Percentiles rank a stretch among this genome's conserved stretches.
These are phyloP conservation scores for Glycyrrhiza uralensis DNA, from an alignment of 306 rosid species.

Conservation along the genomic window DNA sequence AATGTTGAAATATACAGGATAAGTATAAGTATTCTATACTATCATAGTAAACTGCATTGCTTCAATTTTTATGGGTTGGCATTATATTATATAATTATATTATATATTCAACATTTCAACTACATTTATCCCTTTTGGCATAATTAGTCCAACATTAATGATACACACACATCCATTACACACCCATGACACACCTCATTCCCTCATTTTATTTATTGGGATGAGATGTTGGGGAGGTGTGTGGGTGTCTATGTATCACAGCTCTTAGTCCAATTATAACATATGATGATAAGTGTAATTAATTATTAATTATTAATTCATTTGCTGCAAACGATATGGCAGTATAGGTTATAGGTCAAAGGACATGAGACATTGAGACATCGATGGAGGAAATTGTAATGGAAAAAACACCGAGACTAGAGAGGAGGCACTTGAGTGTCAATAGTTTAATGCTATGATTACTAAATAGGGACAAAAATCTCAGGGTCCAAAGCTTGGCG, in stretches of 20 bases:
- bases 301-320: too few species aligned
- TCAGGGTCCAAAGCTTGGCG: conserved; percentile 23
- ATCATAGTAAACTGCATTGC: too few species aligned
- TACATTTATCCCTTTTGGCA: background rate
- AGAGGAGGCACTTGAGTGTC: conserved; percentile 10
- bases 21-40: too few species aligned
- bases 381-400: background rate
- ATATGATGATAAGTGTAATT: too few species aligned
- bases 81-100: background rate
- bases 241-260: too few species aligned
- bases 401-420: background rate
- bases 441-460: conserved; percentile 35
- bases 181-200: too few species aligned
- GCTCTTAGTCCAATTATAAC: background rate
- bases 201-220: too few species aligned
- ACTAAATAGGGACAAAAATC: conserved; percentile 24
- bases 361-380: background rate
- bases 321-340: background rate
- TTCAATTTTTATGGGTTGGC: background rate
- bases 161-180: too few species aligned
- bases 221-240: too few species aligned
- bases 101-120: too few species aligned
- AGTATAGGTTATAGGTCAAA: background rate
- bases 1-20: too few species aligned
- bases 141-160: too few species aligned